Conservation (phyloP, 495 filamentous ascomycete genomes). For the Astrothelium subdiscretum region DNA sequence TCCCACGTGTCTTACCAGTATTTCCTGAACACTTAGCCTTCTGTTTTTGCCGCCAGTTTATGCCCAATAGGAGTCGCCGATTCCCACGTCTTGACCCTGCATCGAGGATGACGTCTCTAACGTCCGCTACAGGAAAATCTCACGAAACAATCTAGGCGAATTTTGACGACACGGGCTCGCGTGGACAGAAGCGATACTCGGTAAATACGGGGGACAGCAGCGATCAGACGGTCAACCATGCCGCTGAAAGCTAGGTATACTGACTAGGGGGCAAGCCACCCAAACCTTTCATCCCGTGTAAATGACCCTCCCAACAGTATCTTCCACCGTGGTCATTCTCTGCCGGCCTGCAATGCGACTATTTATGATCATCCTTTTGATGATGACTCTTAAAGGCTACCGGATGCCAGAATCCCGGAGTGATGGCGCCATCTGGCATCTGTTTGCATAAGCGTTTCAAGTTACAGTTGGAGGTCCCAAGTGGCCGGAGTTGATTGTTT, state of each 20-base stretch:
- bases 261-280: too few relatives aligned
- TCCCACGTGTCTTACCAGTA: not conserved
- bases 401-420: not conserved
- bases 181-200: not conserved
- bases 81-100: not conserved
- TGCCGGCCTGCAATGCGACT: too few relatives aligned
- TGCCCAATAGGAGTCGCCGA: not conserved
- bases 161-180: not conserved
- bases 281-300: too few relatives aligned
- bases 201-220: too few relatives aligned
- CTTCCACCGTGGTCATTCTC: too few relatives aligned
- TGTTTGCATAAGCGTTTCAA: slow-evolving; percentile 1
- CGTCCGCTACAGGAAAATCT: not conserved
- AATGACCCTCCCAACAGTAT: too few relatives aligned
- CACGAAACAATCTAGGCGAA: not conserved
- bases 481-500: not conserved
- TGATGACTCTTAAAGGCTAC: too few relatives aligned
- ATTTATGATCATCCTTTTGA: too few relatives aligned
- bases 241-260: too few relatives aligned
- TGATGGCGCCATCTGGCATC: not conserved
- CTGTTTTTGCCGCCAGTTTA: not conserved
- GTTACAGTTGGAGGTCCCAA: not conserved
- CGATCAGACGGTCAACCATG: too few relatives aligned
- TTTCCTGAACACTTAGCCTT: not conserved
- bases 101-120: not conserved